These are phyloP conservation scores for Ceratocystis colombiana DNA, from an alignment of 2,329 filamentous ascomycete species.

Conservation along the genomic window DNA sequence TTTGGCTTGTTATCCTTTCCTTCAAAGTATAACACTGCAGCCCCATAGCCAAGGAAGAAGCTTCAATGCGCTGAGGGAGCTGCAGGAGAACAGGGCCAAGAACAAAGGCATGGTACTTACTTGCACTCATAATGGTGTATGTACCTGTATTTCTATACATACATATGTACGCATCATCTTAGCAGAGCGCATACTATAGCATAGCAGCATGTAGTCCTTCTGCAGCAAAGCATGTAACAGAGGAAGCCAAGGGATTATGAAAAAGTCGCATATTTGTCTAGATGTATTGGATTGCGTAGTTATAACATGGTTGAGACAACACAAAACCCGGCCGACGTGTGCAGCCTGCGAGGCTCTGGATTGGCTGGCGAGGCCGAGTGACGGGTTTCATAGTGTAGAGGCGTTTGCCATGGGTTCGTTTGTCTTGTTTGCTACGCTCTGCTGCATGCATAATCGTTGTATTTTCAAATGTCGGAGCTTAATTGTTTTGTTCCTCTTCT, in stretches of 20 bases:
- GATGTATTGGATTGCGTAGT: slow-evolving; percentile 38
- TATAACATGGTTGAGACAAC: slow-evolving; percentile 44
- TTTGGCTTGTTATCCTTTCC: background rate
- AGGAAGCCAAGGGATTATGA: background rate
- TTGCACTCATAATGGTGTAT: too few species aligned
- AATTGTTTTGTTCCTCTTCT: too few species aligned
- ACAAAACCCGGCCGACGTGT: slow-evolving; percentile 17
- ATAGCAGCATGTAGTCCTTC: background rate
- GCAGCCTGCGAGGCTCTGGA: slow-evolving; percentile 18
- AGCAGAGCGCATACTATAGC: background rate
- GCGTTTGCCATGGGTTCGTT: slow-evolving; percentile 11
- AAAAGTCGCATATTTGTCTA: background rate
- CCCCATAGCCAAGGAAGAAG: background rate
- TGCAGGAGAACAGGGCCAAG: too few species aligned
- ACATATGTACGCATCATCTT: background rate
- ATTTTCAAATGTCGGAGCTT: background rate
- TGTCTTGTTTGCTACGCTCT: background rate
- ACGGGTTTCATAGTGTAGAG: slow-evolving; percentile 7
- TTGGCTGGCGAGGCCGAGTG: slow-evolving; percentile 17
- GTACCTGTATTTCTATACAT: background rate
- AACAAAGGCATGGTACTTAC: too few species aligned
- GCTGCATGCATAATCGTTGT: background rate
- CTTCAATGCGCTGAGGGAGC: background rate
- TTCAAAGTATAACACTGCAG: background rate
- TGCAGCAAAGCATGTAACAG: background rate